Percentiles rank a stretch among this genome's conserved stretches.
phyloP scores from a whole-genome alignment of 805 yeast genomes.

The Lipomyces oligophaga region DNA sequence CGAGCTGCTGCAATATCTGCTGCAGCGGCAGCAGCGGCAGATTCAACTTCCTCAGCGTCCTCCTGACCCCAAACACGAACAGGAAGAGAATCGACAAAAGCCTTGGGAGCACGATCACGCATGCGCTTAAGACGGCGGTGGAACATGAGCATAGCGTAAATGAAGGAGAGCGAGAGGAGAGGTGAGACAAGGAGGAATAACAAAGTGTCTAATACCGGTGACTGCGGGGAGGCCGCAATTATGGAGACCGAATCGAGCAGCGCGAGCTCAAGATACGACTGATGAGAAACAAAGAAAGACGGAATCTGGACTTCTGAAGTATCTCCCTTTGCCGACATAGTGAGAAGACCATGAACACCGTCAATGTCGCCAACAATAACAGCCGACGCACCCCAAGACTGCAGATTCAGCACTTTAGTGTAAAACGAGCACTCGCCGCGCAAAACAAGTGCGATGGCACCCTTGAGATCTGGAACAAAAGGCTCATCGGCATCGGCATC shows the following conservation, averaged over 20 bases:
- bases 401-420: constrained; percentile 47
- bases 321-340: constrained; percentile 51
- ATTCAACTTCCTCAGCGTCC: neutral
- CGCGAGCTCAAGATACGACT: constrained; percentile 39
- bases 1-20: neutral
- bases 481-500: neutral
- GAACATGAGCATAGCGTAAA: constrained; percentile 37
- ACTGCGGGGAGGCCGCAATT: constrained; percentile 32
- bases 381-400: constrained; percentile 47
- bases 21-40: neutral
- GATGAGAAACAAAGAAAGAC: constrained; percentile 49
- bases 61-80: constrained; percentile 35
- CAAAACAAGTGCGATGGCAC: constrained; percentile 38
- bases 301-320: constrained; percentile 48
- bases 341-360: constrained; percentile 46
- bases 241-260: constrained; percentile 27
- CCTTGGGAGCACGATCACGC: constrained; percentile 40
- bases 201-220: constrained; percentile 39
- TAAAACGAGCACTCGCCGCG: constrained; percentile 58
- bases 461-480: constrained; percentile 34
- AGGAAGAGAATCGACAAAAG: constrained; percentile 40
- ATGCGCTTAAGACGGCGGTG: constrained; percentile 38
- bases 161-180: constrained; percentile 39
- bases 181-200: constrained; percentile 41
- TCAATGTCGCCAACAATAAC: constrained; percentile 57